Evolutionary conservation across 345 rosid genomes (phyloP).

Genomic region (Abelmoschus esculentus): DNA sequence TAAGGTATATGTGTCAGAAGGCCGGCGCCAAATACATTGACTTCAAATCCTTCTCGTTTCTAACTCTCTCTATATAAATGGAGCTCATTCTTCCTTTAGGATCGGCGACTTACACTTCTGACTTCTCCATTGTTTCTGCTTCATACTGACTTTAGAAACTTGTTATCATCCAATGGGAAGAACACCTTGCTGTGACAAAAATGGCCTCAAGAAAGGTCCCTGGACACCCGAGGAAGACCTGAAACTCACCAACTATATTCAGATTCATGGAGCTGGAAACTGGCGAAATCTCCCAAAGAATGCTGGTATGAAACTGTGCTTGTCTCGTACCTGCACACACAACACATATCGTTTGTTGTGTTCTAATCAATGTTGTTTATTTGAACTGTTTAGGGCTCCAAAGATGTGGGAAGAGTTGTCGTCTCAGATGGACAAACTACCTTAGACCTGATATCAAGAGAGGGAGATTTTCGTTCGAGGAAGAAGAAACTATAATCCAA

Average conservation of each 20-base stretch:
- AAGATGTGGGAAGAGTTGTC: conserved; percentile 97
- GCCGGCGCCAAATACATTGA: conserved; percentile 50
- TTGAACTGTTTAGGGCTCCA: conserved; percentile 49
- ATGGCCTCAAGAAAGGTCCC: conserved; percentile 80
- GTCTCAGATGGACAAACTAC: conserved; percentile 96
- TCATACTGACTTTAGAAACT: background rate
- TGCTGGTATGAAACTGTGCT: conserved; percentile 40
- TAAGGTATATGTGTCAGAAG: conserved; percentile 15
- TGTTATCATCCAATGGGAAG: conserved; percentile 47
- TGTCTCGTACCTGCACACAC: no score
- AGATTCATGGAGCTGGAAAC: conserved; percentile 58
- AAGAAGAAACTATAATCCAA: conserved; percentile 91
- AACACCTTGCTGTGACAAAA: conserved; percentile 78
- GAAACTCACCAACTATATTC: conserved; percentile 51
- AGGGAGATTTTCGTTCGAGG: conserved; percentile 90
- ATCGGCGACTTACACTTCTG: background rate
- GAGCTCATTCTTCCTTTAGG: conserved; percentile 10
- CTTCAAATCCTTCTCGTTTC: conserved; percentile 11
- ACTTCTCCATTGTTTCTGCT: background rate
- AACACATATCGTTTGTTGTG: background rate
- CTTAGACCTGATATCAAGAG: conserved; percentile 90
- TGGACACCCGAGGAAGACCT: conserved; percentile 82
- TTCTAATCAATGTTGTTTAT: background rate
- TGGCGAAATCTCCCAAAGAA: conserved; percentile 74
- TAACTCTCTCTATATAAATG: conserved; percentile 7